Conservation (phyloP, 1,284 basidiomycete genomes). For the Pterulicium gracile region DNA sequence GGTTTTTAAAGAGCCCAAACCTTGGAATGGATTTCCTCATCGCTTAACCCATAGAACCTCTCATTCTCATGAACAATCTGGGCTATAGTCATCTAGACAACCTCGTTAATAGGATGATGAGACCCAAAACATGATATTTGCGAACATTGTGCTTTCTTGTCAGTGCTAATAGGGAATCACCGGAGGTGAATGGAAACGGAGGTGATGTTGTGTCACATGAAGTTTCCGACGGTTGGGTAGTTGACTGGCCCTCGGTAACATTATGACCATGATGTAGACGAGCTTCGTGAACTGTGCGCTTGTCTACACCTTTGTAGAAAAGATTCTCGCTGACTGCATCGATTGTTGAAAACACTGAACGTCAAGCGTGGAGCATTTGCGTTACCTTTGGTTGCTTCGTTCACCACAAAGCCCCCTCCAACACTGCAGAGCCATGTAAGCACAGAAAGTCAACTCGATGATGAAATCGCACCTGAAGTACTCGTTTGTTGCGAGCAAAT, state of each 20-base stretch:
- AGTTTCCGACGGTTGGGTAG: neutral
- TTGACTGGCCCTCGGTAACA: neutral
- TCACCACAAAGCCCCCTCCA: conserved; percentile 87
- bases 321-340: conserved; percentile 79
- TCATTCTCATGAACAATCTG: conserved; percentile 97
- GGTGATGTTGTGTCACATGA: conserved; percentile 38
- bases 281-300: conserved; percentile 66
- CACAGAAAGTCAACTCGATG: neutral
- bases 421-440: conserved; percentile 36
- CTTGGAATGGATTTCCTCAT: conserved; percentile 70
- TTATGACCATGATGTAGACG: conserved; percentile 52
- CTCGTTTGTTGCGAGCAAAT: conserved; percentile 88
- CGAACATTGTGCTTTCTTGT: conserved; percentile 78
- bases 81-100: conserved; percentile 76
- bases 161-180: conserved; percentile 65
- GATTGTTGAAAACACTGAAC: conserved; percentile 6
- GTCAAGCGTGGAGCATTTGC: neutral
- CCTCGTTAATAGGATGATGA: conserved; percentile 7
- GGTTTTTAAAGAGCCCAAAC: too few species aligned
- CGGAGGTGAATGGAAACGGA: conserved; percentile 80
- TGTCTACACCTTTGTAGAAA: conserved; percentile 94
- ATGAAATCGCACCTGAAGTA: conserved; percentile 57
- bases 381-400: conserved; percentile 75
- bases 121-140: conserved; percentile 9
- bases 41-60: conserved; percentile 63